Evolutionary conservation across 805 yeast genomes (phyloP), one percentile per base, ranked within the genome.

Genomic region (Millerago galiae): DNA sequence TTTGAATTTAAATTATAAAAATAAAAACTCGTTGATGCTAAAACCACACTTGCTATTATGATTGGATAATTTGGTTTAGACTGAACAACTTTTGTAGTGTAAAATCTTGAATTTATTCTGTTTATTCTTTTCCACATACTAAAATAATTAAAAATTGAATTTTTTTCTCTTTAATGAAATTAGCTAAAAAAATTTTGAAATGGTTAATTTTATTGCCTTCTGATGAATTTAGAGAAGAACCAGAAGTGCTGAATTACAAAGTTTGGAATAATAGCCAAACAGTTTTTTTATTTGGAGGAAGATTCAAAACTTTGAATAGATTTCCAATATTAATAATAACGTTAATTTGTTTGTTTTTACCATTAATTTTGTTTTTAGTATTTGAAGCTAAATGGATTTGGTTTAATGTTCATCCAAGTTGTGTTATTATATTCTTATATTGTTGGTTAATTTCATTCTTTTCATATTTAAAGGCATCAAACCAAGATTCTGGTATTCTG

Each of bases 401-500:
- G 86, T 56, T 66, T 42, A 50, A 76, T 35, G 55, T 76, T 2
- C 70, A 75, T 26, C 83, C 85, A 0, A 77, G 76, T 3, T 52
- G 68, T 5, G 81, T 78, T 5, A 64, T 84, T 1, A 38, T 79
- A 3, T 79, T 81, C 49, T 60, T 72, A 15, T 85, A 85, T 52
- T 54, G 74, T 31, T 81, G 84, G 83, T 37, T 67, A 5, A 53
- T 77, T 33, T 56, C 76, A 2, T n/a, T 76, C 1, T 37, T 58
- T 3, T 71, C 77, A 40, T 77, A 78, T 46, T 43, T 80, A 8
- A 70, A 62, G 43, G 80, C 83, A 0, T 69, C 83, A 0, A 64
- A 75, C 2, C 59, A 72, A 10, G 95, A 86, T 51, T 86, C 95
- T 0, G 95, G 95, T 0, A 37, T 36, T 1, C 53, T 83, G 10